Evolutionary conservation across 2,329 filamentous ascomycete genomes (phyloP).

Genomic region (Aspergillus luchuensis): DNA sequence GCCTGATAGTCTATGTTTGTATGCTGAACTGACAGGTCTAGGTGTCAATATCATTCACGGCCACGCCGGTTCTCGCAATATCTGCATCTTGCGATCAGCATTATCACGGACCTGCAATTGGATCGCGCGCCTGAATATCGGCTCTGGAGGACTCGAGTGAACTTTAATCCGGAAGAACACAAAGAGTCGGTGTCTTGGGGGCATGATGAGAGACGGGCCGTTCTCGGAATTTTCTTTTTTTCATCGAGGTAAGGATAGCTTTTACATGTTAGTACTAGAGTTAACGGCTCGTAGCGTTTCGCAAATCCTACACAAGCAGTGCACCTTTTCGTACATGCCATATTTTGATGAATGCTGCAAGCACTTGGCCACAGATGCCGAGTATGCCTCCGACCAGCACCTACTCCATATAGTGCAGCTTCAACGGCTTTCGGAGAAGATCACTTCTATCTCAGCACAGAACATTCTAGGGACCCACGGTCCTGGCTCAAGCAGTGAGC

Average conservation of each 20-base stretch:
- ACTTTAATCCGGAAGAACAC: neutral
- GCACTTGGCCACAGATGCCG: constrained; percentile 10
- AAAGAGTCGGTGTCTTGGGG: constrained; percentile 26
- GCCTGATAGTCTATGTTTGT: neutral
- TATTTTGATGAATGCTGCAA: constrained; percentile 13
- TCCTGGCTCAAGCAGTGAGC: neutral
- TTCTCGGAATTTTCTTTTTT: constrained; percentile 49
- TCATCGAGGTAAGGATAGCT: constrained; percentile 39
- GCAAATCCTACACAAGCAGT: constrained; percentile 16
- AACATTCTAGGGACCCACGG: neutral
- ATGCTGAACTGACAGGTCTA: constrained; percentile 16
- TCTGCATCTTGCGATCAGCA: constrained; percentile 39
- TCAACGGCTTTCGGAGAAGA: constrained; percentile 16
- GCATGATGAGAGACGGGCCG: constrained; percentile 47
- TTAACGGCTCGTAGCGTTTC: constrained; percentile 5
- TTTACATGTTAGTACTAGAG: no score
- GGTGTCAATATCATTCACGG: constrained; percentile 38
- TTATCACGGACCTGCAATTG: constrained; percentile 39
- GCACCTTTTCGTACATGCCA: constrained; percentile 11
- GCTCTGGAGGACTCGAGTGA: constrained; percentile 30
- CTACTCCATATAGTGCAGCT: constrained; percentile 19
- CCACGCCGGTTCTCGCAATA: constrained; percentile 37
- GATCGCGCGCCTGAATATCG: constrained; percentile 29
- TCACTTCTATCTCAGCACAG: constrained; percentile 2
- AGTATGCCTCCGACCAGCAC: constrained; percentile 15